Conservation (phyloP, 2,329 filamentous ascomycete species). For the Dactylonectria macrodidyma region DNA sequence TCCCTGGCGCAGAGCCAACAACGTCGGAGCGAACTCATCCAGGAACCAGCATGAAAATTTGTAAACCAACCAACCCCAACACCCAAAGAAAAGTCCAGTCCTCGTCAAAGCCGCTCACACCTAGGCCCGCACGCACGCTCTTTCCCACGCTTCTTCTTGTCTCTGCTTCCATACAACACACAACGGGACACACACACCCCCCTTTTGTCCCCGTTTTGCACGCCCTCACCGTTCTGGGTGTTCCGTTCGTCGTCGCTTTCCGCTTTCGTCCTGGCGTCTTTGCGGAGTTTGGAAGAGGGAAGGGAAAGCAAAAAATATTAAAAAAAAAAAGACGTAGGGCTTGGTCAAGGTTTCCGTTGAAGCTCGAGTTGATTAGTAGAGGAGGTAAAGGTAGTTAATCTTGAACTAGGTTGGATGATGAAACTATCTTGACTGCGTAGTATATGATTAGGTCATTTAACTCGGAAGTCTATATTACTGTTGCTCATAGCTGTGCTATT, state of each 20-base stretch:
- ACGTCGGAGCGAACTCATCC: neutral
- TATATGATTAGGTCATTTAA: too few relatives aligned
- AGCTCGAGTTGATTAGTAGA: neutral
- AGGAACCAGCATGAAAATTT: neutral
- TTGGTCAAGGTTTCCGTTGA: too few relatives aligned
- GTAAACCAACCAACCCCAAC: too few relatives aligned
- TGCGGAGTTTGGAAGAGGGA: neutral
- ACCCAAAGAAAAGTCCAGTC: too few relatives aligned
- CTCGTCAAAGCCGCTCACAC: neutral
- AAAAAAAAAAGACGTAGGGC: neutral
- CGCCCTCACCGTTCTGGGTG: conserved; percentile 1
- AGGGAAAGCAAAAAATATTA: too few relatives aligned
- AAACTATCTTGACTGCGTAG: neutral
- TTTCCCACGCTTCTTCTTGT: conserved; percentile 2
- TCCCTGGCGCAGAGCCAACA: neutral
- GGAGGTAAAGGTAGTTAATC: neutral
- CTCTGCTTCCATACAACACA: neutral
- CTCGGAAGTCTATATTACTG: too few relatives aligned
- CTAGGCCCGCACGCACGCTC: neutral
- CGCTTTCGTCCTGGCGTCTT: neutral
- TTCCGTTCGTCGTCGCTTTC: neutral
- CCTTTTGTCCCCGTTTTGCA: neutral
- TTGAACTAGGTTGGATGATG: neutral
- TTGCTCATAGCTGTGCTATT: neutral
- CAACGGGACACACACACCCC: neutral